Percentiles rank a stretch among this genome's conserved stretches.
phyloP scores from a whole-genome alignment of 345 rosid genomes.

The Triadica sebifera region DNA sequence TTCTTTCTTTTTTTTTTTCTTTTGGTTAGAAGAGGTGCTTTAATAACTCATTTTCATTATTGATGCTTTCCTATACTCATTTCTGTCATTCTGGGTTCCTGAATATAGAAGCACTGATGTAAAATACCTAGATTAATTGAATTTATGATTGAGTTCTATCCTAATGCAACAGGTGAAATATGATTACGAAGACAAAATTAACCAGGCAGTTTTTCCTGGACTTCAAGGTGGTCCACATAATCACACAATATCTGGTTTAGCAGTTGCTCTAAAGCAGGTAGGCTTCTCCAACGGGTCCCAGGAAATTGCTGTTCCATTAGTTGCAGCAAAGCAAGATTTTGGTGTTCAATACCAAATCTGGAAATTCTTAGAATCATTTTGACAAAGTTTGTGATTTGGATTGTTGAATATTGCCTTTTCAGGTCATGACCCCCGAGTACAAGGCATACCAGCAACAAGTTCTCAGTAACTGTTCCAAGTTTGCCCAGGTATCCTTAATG shows the following conservation, averaged over 20 bases:
- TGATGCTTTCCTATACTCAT: not conserved
- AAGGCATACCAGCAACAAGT: conserved; percentile 92
- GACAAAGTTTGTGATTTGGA: conserved; percentile 13
- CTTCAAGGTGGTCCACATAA: conserved; percentile 98
- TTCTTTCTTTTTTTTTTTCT: not conserved
- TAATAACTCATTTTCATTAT: not conserved
- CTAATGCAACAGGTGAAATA: conserved; percentile 63
- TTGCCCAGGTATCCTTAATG: conserved; percentile 58
- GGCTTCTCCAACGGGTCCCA: not conserved
- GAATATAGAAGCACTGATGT: not conserved
- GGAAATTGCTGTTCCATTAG: not conserved
- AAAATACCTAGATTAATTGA: not conserved
- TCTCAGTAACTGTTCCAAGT: conserved; percentile 65
- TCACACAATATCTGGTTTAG: conserved; percentile 86
- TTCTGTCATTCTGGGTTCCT: not conserved
- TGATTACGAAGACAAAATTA: conserved; percentile 81
- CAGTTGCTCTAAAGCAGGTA: conserved; percentile 94
- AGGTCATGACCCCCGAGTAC: conserved; percentile 83
- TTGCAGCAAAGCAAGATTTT: not conserved
- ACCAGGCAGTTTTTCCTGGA: conserved; percentile 94
- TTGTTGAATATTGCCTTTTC: conserved; percentile 8
- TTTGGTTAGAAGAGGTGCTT: not conserved
- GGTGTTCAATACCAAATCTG: not conserved
- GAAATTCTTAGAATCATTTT: conserved; percentile 1
- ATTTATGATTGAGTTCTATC: conserved; percentile 14